Evolutionary conservation across 2,329 filamentous ascomycete species (phyloP).

Genomic region (Fusarium guadeloupense): DNA sequence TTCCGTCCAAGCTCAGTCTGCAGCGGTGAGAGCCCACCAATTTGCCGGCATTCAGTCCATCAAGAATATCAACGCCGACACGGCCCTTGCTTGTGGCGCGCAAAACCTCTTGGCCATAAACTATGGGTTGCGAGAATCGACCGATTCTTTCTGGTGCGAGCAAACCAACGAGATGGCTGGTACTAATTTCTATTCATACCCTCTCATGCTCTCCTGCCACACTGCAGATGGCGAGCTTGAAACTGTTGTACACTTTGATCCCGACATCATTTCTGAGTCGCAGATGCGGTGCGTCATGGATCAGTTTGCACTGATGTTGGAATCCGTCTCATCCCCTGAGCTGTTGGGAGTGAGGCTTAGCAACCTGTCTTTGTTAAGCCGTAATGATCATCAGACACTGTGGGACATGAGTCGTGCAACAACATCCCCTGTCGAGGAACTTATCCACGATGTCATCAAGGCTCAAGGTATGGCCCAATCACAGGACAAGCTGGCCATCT

Average conservation of each 20-base stretch:
- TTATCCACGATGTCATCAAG: constrained; percentile 15
- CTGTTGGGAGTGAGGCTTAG: background rate
- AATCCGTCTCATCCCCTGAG: background rate
- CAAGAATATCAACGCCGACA: constrained; percentile 25
- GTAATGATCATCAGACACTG: background rate
- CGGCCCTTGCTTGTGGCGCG: constrained; percentile 26
- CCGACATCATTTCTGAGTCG: background rate
- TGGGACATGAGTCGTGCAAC: background rate
- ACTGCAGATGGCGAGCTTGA: constrained; percentile 23
- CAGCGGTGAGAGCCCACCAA: constrained; percentile 17
- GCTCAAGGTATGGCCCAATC: background rate
- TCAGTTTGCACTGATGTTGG: constrained; percentile 25
- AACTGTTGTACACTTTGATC: constrained; percentile 35
- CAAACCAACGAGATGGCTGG: constrained; percentile 37
- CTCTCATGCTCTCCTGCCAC: constrained; percentile 39
- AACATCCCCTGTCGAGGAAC: background rate
- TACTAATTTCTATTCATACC: constrained; percentile 40
- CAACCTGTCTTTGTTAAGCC: constrained; percentile 4
- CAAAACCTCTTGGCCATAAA: constrained; percentile 39
- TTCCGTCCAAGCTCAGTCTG: constrained; percentile 22
- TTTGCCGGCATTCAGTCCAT: constrained; percentile 32
- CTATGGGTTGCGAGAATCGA: constrained; percentile 7
- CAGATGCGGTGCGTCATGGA: constrained; percentile 33
- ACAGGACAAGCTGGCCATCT: constrained; percentile 34
- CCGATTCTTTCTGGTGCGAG: constrained; percentile 29